Base-by-base conservation (phyloP, 140 eudicot genomes). In the Cichorium intybus region DNA sequence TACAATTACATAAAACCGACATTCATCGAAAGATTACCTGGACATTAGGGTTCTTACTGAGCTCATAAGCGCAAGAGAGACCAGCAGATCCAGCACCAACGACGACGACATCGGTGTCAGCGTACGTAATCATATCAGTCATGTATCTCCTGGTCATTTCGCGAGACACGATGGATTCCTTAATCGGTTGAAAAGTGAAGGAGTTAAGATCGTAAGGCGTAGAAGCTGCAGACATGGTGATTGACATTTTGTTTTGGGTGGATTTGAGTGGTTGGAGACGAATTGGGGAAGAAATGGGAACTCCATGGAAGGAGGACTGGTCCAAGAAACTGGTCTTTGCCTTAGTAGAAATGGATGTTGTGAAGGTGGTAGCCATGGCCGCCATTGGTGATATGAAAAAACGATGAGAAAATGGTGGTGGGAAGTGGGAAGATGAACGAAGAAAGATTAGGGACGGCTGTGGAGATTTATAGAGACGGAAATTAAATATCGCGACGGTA, bases 1-100 rank as follows among this genome's bases (percentile, higher is more conserved):
- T 15, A 15, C 2, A 43, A 43, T 43, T 39, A 39, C 47, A 39
- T 39, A 39, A 39, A 39, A 39, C 6, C 2, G 14, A 12, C 16
- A 14, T 12, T 39, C 16, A 27, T 6, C 4, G 5, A 45, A 48
- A 28, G 12, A 9, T 23, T 59, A 90, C 77, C 80, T 80, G 85
- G 57, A 80, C 77, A 35, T 77, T 55, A 26, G 97, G 95, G 77
- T 87, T 87, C 69, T 90, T 90, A 78, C 90, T 81, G 66, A 90
- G 85, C 81, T 90, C 95, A 60, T 90, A 90, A 33, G 97, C 97
- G 34, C 93, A 84, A 27, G 94, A 74, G 50, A 90, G 90, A 22
- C 97, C 97, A 24, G 97, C 97, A 17, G 97, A 87, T 8, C 97
- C 97, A 49, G 97, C 97, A 4, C 97, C 97, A 20, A 87, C 88